These are phyloP conservation scores for Clitocybe nebularis DNA, from an alignment of 1,284 basidiomycete genomes.

Conservation along the genomic window DNA sequence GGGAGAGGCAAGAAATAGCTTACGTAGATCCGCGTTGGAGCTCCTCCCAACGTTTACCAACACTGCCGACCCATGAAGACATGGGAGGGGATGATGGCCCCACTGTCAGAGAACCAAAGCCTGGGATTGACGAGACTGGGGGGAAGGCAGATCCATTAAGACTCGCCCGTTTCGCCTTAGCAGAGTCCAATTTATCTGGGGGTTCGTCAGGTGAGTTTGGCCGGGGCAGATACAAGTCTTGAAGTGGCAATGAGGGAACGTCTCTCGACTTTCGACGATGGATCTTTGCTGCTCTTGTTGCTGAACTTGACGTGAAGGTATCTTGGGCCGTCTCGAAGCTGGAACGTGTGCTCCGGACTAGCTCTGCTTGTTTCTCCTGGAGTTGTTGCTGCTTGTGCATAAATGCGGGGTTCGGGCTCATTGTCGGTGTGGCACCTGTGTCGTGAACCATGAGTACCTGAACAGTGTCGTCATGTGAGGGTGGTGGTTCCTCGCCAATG, in stretches of 20 bases:
- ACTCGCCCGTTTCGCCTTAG: constrained; percentile 15
- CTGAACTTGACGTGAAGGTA: constrained; percentile 2
- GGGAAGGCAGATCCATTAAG: constrained; percentile 16
- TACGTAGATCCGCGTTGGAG: constrained; percentile 53
- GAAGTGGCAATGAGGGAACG: not conserved
- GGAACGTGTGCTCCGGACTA: constrained; percentile 2
- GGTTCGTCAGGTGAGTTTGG: constrained; percentile 5
- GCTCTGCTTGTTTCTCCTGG: constrained; percentile 4
- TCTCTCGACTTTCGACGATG: constrained; percentile 18
- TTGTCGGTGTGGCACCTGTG: constrained; percentile 40
- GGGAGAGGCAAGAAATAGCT: constrained; percentile 23
- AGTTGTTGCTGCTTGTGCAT: constrained; percentile 17
- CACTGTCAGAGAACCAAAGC: constrained; percentile 25
- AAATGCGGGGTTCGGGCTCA: constrained; percentile 40
- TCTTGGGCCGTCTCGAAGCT: constrained; percentile 7
- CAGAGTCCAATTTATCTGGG: constrained; percentile 5
- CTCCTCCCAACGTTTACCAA: constrained; percentile 61
- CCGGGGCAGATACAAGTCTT: constrained; percentile 4
- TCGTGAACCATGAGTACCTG: constrained; percentile 38
- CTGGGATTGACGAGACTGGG: constrained; percentile 23
- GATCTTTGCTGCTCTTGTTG: constrained; percentile 10
- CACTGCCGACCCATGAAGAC: constrained; percentile 46
- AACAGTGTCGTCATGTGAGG: constrained; percentile 17
- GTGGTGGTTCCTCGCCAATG: constrained; percentile 18
- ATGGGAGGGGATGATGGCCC: constrained; percentile 22